Base-by-base conservation (phyloP, 352 stramenopile genomes). In the Blastocystis sp. region DNA sequence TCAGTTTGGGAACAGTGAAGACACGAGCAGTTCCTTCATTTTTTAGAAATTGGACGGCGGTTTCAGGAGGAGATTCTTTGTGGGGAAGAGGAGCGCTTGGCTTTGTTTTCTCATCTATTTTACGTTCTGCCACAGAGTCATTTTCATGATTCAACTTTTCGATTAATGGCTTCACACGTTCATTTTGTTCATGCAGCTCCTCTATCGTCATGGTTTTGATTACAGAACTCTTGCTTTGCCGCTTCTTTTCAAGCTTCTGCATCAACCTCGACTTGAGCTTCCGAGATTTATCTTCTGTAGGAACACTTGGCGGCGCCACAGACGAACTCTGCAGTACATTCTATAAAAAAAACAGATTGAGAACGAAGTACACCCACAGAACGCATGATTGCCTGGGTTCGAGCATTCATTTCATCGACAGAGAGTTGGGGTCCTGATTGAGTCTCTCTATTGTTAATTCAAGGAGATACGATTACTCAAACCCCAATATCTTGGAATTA, bases 221-320 rank as follows among this genome's bases (percentile, higher is more conserved):
- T 6, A 26, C 11, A 4, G 47, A 6, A 16, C 11, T 26, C 45
- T 47, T 26, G 16, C 34, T 65, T n/a, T 6, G n/a, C 26, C 63
- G 59, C 73, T 45, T 66, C 56, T 50, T 53, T 30, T 85, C 20
- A 1, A 85, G 73, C 24, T 85, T 85, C 26, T 85, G 30, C 6
- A 85, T 68, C 13, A 85, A 85, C 73, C 68, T 85, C 20, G 73
- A 68, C 47, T 85, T 85, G 13, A 85, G 50, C n/a, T 43, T 68
- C 34, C 73, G 37, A 9, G 73, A 53, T 18, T 85, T 85, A 20
- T 85, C 54, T 54, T 85, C 50, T n/a, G 2, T 37, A 11, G 50
- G 73, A 8, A n/a, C 30, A 13, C 11, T 20, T 45, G 26, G 9
- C 8, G 8, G 2, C 26, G 26, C 4, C 7, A 43, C 18, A 37